Percentiles rank a stretch among this genome's conserved stretches.
These are phyloP conservation scores for Psilocybe cyanescens DNA, from an alignment of 768 basidiomycete species.

Conservation along the genomic window DNA sequence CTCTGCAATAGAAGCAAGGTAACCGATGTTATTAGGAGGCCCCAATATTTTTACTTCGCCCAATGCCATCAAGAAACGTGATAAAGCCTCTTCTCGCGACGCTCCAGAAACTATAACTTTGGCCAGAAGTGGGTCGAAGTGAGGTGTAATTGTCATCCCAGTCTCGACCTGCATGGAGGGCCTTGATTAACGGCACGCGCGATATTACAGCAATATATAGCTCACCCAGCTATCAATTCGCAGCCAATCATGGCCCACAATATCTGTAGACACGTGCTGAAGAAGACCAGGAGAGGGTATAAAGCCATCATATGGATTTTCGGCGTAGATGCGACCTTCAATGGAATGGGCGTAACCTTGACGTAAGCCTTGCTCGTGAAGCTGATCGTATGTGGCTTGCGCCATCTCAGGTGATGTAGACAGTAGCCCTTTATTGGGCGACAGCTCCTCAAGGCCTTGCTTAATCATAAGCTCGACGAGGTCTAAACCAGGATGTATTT, in stretches of 20 bases:
- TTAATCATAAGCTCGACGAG: conserved; percentile 68
- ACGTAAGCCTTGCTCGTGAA: conserved; percentile 9
- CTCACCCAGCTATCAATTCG: conserved; percentile 64
- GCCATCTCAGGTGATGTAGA: conserved; percentile 30
- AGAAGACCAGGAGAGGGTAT: conserved; percentile 63
- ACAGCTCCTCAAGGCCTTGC: conserved; percentile 49
- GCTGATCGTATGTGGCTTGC: conserved; percentile 39
- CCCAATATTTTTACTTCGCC: conserved; percentile 49
- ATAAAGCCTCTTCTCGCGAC: conserved; percentile 48
- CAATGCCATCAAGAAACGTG: conserved; percentile 43
- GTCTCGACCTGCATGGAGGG: conserved; percentile 42
- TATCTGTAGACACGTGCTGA: conserved; percentile 50
- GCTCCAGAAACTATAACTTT: conserved; percentile 60
- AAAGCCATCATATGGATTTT: conserved; percentile 62
- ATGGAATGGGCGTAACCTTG: conserved; percentile 42
- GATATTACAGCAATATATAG: background rate
- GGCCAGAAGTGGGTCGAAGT: conserved; percentile 61
- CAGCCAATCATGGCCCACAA: conserved; percentile 47
- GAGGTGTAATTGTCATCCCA: conserved; percentile 52
- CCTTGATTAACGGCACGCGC: background rate
- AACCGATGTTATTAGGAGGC: conserved; percentile 63
- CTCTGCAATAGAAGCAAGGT: conserved; percentile 48
- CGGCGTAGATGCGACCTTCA: conserved; percentile 64
- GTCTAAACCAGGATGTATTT: conserved; percentile 56
- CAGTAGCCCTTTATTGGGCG: conserved; percentile 13